A percentile compares a stretch with the other conserved stretches of the same genome.
Evolutionary conservation across 148 eudicot genomes (phyloP).

Genomic region (Rhododendron simsii): DNA sequence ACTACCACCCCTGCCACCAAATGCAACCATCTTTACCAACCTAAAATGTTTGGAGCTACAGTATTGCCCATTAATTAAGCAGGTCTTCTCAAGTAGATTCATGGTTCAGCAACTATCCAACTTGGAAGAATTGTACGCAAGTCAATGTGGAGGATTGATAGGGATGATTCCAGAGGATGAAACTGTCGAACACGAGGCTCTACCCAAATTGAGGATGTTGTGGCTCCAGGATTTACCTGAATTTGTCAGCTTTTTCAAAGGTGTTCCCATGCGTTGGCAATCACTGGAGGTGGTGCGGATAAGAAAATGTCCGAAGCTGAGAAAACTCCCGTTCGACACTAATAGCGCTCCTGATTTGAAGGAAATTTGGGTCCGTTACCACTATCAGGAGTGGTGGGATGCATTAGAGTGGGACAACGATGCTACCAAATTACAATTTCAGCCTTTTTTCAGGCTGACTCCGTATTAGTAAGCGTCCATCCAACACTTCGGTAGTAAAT

Average conservation of each 20-base stretch:
- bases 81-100: neutral
- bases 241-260: neutral
- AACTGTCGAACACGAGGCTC: neutral
- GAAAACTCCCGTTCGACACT: neutral
- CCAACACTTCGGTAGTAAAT: too few relatives aligned
- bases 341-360: neutral
- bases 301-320: neutral
- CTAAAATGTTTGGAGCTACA: fast-evolving
- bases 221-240: fast-evolving
- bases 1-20: neutral
- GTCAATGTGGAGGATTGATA: fast-evolving
- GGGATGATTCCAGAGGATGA: neutral
- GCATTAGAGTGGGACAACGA: neutral
- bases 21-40: neutral
- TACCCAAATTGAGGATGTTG: neutral
- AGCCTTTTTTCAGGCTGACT: neutral
- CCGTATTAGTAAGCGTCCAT: too few relatives aligned
- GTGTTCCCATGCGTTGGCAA: neutral
- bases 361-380: fast-evolving
- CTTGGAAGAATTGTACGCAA: fast-evolving
- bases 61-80: neutral
- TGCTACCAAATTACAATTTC: neutral
- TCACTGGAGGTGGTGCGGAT: neutral
- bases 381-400: neutral
- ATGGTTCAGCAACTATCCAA: neutral